phyloP scores from a whole-genome alignment of 163 green algal species.

The Scenedesmus sp. region DNA sequence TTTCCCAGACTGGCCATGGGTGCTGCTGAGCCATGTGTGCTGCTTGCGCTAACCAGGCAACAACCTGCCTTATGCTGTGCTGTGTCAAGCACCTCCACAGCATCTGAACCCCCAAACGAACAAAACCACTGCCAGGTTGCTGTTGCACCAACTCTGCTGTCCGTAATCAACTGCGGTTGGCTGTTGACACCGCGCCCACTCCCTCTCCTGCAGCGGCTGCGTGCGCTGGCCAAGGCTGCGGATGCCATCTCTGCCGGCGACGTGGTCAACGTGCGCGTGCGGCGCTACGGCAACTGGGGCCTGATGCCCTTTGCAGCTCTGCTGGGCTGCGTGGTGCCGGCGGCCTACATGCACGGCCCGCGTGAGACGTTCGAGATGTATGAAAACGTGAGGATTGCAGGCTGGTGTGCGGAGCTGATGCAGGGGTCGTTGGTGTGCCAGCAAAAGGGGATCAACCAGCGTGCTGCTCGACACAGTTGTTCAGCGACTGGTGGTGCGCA shows the following conservation, averaged over 20 bases:
- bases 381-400: slow-evolving; percentile 19
- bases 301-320: slow-evolving; percentile 87
- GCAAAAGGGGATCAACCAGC: background rate
- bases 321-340: slow-evolving; percentile 84
- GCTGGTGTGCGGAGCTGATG: background rate
- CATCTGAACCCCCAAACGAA: no score
- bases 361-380: slow-evolving; percentile 61
- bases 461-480: no score
- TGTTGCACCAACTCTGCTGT: background rate
- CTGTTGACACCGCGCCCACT: background rate
- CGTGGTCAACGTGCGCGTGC: slow-evolving; percentile 82
- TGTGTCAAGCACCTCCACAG: no score
- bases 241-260: slow-evolving; percentile 90
- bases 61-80: no score
- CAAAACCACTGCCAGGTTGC: background rate
- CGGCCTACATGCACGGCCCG: slow-evolving; percentile 84
- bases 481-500: no score
- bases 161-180: background rate
- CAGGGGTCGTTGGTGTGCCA: background rate
- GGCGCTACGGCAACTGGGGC: slow-evolving; percentile 89
- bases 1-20: no score
- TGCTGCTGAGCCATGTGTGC: no score
- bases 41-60: no score
- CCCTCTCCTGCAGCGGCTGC: slow-evolving; percentile 62
- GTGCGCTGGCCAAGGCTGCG: slow-evolving; percentile 88